phyloP scores from a whole-genome alignment of 208 protist species.

The Giardia duodenalis region DNA sequence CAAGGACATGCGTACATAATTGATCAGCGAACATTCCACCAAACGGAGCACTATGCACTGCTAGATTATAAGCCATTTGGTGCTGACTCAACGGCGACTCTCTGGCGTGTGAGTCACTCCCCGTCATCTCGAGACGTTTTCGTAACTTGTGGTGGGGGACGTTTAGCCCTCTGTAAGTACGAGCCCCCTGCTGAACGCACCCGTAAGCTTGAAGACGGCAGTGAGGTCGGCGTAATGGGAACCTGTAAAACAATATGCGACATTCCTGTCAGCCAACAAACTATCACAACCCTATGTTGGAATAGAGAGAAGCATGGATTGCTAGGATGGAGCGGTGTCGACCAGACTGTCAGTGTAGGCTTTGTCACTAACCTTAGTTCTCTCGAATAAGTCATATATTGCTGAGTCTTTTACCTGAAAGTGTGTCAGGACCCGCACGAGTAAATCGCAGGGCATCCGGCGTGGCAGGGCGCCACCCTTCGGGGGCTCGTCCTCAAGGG shows the following conservation, averaged over 20 bases:
- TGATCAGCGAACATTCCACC: neutral
- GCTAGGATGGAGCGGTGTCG: neutral
- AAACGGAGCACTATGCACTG: neutral
- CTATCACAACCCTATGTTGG: neutral
- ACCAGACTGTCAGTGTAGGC: conserved; percentile 22
- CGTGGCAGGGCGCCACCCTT: too few species aligned
- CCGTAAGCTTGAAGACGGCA: neutral
- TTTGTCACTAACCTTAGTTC: neutral
- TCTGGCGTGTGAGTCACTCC: neutral
- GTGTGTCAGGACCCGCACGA: too few species aligned
- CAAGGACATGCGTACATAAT: conserved; percentile 13
- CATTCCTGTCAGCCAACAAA: neutral
- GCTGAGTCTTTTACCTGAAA: too few species aligned
- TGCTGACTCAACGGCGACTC: neutral
- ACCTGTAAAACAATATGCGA: neutral
- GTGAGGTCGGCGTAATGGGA: neutral
- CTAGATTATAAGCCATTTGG: neutral
- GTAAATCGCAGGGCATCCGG: too few species aligned
- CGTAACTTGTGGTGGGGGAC: neutral
- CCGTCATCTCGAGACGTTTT: conserved; percentile 20
- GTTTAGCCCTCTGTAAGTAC: conserved; percentile 3
- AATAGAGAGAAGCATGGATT: conserved; percentile 19
- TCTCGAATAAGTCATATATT: too few species aligned
- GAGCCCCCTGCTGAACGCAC: conserved; percentile 3
- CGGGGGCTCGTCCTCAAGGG: too few species aligned